Percentiles rank a stretch among this genome's conserved stretches.
These are phyloP conservation scores for Fusarium brevicatenulatum DNA, from an alignment of 2,329 filamentous ascomycete species.

Conservation along the genomic window DNA sequence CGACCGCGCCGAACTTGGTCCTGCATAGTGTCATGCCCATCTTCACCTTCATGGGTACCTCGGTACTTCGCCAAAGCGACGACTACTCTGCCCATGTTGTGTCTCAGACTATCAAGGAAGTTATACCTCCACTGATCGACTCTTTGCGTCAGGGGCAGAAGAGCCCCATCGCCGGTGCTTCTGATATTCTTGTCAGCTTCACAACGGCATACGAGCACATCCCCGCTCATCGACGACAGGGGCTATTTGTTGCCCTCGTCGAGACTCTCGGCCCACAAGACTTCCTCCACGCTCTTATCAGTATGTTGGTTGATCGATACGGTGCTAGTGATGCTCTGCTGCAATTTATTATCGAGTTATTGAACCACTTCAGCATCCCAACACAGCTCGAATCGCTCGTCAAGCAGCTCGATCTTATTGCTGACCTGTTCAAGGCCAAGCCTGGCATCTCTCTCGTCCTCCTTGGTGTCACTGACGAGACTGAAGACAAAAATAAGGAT, in stretches of 20 bases:
- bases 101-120: slow-evolving; percentile 91
- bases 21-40: slow-evolving; percentile 99
- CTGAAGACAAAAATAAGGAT: slow-evolving; percentile 61
- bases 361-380: slow-evolving; percentile 76
- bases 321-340: slow-evolving; percentile 78
- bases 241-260: slow-evolving; percentile 85
- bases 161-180: slow-evolving; percentile 80
- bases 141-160: slow-evolving; percentile 85
- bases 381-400: slow-evolving; percentile 82
- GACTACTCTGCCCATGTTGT: slow-evolving; percentile 98
- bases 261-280: slow-evolving; percentile 87
- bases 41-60: slow-evolving; percentile 97
- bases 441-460: slow-evolving; percentile 78
- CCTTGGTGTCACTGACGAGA: slow-evolving; percentile 66
- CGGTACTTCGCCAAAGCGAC: slow-evolving; percentile 89
- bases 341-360: slow-evolving; percentile 79
- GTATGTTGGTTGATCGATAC: slow-evolving; percentile 92
- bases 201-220: slow-evolving; percentile 97
- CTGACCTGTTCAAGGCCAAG: slow-evolving; percentile 79
- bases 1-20: slow-evolving; percentile 88
- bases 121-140: slow-evolving; percentile 89
- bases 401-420: slow-evolving; percentile 78
- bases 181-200: slow-evolving; percentile 93
- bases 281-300: slow-evolving; percentile 86
- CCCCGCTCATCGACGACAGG: slow-evolving; percentile 83